phyloP scores from a whole-genome alignment of 2,329 filamentous ascomycete genomes.

The Fusarium sp. region DNA sequence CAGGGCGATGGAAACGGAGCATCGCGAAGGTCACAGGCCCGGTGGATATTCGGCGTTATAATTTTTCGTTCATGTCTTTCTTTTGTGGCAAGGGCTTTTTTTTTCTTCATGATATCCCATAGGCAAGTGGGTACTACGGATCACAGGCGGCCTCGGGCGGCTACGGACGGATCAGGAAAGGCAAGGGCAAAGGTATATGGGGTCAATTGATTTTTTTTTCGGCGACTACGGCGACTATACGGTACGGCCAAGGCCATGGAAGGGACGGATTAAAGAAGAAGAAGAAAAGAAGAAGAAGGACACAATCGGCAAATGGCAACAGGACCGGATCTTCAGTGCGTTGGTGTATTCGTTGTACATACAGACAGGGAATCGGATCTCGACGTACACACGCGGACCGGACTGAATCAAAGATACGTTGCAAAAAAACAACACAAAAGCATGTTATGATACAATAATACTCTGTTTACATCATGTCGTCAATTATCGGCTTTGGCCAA shows the following conservation, averaged over 20 bases:
- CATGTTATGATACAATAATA: slow-evolving; percentile 35
- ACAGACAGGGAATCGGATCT: slow-evolving; percentile 23
- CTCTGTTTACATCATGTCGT: slow-evolving; percentile 15
- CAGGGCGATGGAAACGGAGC: slow-evolving; percentile 28
- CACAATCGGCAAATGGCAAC: slow-evolving; percentile 40
- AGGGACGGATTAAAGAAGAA: slow-evolving; percentile 20
- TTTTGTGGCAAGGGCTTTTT: slow-evolving; percentile 37
- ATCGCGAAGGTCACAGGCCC: slow-evolving; percentile 24
- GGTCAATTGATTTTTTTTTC: slow-evolving; percentile 34
- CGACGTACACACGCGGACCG: slow-evolving; percentile 18
- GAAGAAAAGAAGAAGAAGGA: slow-evolving; percentile 2
- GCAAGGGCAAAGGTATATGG: slow-evolving; percentile 30
- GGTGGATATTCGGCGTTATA: slow-evolving; percentile 43
- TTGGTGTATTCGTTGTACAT: slow-evolving; percentile 38
- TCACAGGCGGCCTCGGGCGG: slow-evolving; percentile 36
- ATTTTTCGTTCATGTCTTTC: slow-evolving; percentile 34
- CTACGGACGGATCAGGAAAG: slow-evolving; percentile 38
- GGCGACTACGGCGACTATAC: slow-evolving; percentile 36
- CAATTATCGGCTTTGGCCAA: background rate
- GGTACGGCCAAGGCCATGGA: slow-evolving; percentile 25
- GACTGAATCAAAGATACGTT: slow-evolving; percentile 18
- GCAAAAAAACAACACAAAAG: slow-evolving; percentile 30
- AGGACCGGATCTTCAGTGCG: slow-evolving; percentile 38
- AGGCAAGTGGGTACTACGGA: slow-evolving; percentile 42
- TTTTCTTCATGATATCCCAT: slow-evolving; percentile 46